Conservation (phyloP, 164 flowering plant genomes). For the Stephania yunnanensis region DNA sequence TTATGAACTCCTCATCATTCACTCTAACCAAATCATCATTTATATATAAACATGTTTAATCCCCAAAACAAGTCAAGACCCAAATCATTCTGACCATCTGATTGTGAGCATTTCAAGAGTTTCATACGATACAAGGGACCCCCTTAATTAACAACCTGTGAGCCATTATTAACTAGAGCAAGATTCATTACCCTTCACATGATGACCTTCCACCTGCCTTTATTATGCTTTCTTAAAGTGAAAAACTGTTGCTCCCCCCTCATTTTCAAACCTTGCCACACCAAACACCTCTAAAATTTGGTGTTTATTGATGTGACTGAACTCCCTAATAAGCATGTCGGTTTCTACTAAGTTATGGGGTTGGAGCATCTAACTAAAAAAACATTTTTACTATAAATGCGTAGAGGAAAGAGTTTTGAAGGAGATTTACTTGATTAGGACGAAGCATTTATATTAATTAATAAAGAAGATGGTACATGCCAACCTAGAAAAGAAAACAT, state of each 20-base stretch:
- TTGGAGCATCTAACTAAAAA: too few relatives aligned
- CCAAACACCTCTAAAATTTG: not conserved
- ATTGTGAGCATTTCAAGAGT: not conserved
- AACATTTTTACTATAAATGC: too few relatives aligned
- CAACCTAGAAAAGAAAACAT: slow-evolving; percentile 5
- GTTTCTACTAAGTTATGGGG: too few relatives aligned
- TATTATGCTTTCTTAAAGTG: slow-evolving; percentile 2
- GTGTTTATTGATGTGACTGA: too few relatives aligned
- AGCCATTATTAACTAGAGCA: not conserved
- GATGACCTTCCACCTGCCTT: slow-evolving; percentile 9
- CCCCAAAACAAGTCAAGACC: not conserved
- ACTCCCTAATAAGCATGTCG: too few relatives aligned
- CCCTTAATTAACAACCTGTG: not conserved
- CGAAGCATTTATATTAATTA: not conserved
- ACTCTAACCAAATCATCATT: too few relatives aligned
- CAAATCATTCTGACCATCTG: not conserved
- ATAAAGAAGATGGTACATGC: slow-evolving; percentile 5
- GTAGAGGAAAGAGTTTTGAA: too few relatives aligned
- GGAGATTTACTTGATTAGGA: too few relatives aligned
- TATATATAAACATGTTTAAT: not conserved
- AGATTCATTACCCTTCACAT: slow-evolving; percentile 8
- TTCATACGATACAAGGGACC: not conserved
- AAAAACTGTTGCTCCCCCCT: slow-evolving; percentile 5
- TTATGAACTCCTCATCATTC: not conserved
- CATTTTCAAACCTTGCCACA: not conserved